A percentile compares a stretch with the other conserved stretches of the same genome.
These are phyloP conservation scores for Trichoderma reesei DNA, from an alignment of 495 filamentous ascomycete genomes.

Conservation along the genomic window DNA sequence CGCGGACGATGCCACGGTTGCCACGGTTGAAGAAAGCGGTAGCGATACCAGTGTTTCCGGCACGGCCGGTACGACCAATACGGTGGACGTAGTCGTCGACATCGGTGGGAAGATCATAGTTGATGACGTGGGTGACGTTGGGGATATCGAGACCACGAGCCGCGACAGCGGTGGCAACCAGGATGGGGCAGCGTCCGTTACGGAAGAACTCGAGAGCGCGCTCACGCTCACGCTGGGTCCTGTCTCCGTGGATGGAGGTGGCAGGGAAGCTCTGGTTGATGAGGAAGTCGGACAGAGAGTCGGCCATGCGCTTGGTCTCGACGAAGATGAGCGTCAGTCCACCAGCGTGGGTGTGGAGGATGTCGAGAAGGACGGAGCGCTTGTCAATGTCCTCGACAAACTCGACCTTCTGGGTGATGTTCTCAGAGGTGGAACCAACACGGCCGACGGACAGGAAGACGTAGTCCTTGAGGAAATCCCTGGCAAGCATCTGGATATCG, in stretches of 20 bases:
- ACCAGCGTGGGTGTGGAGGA: conserved; percentile 86
- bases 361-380: conserved; percentile 92
- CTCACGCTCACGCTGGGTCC: conserved; percentile 98
- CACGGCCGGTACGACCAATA: conserved; percentile 99
- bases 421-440: conserved; percentile 98
- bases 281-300: conserved; percentile 91
- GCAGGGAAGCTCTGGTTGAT: conserved; percentile 97
- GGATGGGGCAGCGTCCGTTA: conserved; percentile 85
- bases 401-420: conserved; percentile 97
- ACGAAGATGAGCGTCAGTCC: conserved; percentile 96
- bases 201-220: conserved; percentile 95
- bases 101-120: conserved; percentile 97
- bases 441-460: conserved; percentile 97
- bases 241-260: conserved; percentile 97
- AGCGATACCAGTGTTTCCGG: conserved; percentile 95
- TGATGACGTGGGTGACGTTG: conserved; percentile 96
- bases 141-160: conserved; percentile 95
- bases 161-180: conserved; percentile 95
- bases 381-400: conserved; percentile 97
- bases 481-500: conserved; percentile 96
- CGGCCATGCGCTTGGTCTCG: conserved; percentile 99
- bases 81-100: conserved; percentile 99
- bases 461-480: conserved; percentile 97
- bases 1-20: conserved; percentile 92
- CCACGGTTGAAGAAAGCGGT: conserved; percentile 99